Conservation (phyloP, 1,284 basidiomycete genomes). For the Malassezia vespertilionis region DNA sequence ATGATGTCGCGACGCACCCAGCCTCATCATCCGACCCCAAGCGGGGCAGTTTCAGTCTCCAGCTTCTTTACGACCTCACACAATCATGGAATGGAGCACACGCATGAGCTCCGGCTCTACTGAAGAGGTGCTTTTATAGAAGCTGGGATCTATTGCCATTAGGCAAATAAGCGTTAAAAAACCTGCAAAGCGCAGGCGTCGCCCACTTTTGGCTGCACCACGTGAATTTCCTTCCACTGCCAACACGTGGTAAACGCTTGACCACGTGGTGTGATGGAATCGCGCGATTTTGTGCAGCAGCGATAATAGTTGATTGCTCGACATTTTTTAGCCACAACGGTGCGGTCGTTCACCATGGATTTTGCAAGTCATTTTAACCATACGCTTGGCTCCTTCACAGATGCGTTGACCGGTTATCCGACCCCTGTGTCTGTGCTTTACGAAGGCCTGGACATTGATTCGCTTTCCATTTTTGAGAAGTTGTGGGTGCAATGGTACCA, state of each 20-base stretch:
- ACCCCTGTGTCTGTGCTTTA: constrained; percentile 48
- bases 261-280: constrained; percentile 14
- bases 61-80: constrained; percentile 20
- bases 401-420: constrained; percentile 20
- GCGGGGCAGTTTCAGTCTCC: constrained; percentile 17
- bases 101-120: constrained; percentile 7
- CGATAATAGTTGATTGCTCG: neutral
- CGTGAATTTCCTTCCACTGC: neutral
- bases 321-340: neutral
- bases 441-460: constrained; percentile 25
- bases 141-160: constrained; percentile 19
- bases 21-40: constrained; percentile 19
- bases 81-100: constrained; percentile 15
- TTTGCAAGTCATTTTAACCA: constrained; percentile 5
- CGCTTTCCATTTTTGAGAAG: constrained; percentile 33
- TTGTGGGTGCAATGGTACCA: constrained; percentile 50
- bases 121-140: constrained; percentile 22
- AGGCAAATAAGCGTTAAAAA: constrained; percentile 18
- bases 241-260: constrained; percentile 3
- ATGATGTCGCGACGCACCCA: constrained; percentile 16
- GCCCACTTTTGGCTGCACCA: neutral
- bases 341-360: neutral
- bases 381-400: constrained; percentile 4
- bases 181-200: neutral
- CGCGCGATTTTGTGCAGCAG: constrained; percentile 12